Conservation (phyloP, 306 rosid species). For the Cicer judaicum region DNA sequence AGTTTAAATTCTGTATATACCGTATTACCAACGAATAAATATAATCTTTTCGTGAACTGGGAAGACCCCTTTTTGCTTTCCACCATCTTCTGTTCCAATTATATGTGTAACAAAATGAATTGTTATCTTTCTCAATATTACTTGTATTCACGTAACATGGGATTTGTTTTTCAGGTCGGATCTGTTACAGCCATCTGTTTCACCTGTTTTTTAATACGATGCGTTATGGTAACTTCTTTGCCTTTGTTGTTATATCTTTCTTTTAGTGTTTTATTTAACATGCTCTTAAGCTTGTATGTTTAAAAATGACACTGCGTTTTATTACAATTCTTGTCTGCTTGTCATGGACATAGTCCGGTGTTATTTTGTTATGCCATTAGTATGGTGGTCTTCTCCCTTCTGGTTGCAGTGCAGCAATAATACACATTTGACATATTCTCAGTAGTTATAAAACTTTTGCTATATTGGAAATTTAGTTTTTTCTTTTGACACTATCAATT, state of each 20-base stretch:
- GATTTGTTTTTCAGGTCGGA: constrained; percentile 78
- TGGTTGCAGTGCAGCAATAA: constrained; percentile 36
- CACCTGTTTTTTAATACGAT: constrained; percentile 93
- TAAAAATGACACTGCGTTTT: constrained; percentile 7
- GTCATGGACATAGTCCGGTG: constrained; percentile 30
- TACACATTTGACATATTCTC: background rate
- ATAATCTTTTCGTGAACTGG: constrained; percentile 16
- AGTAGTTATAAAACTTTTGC: background rate
- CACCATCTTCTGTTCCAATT: constrained; percentile 32
- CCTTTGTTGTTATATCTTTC: constrained; percentile 29
- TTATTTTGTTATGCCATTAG: constrained; percentile 11
- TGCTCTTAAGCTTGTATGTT: constrained; percentile 27
- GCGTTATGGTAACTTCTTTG: constrained; percentile 75
- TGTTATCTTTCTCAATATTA: constrained; percentile 4
- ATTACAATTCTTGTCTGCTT: constrained; percentile 16
- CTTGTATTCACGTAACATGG: constrained; percentile 21
- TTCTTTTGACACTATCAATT: background rate
- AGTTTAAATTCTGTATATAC: background rate
- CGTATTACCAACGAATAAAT: constrained; percentile 16
- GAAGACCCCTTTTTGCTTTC: constrained; percentile 23
- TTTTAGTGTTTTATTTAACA: background rate
- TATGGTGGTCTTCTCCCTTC: constrained; percentile 24
- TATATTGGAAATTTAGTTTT: constrained; percentile 10
- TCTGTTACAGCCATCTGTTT: constrained; percentile 94
- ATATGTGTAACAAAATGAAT: constrained; percentile 20